phyloP scores from a whole-genome alignment of 352 stramenopile genomes.

The Globisporangium parvum region DNA sequence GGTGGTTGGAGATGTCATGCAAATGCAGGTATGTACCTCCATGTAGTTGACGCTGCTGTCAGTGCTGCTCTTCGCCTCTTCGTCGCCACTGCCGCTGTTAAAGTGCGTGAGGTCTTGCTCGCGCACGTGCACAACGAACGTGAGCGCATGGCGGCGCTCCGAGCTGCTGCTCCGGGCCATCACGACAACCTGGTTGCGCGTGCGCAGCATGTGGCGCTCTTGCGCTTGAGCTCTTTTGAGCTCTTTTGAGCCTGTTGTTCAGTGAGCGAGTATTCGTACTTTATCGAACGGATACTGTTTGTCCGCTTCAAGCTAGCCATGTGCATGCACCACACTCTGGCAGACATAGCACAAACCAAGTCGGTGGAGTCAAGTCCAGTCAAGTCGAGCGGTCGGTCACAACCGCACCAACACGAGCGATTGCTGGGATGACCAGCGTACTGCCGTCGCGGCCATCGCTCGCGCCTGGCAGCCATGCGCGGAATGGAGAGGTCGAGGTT shows the following conservation, averaged over 20 bases:
- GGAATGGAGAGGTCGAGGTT: background rate
- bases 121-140: conserved; percentile 50
- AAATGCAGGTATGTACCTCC: conserved; percentile 22
- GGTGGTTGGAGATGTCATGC: too few species aligned
- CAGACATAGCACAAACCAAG: too few species aligned
- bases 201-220: conserved; percentile 14
- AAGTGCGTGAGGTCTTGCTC: conserved; percentile 56
- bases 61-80: background rate
- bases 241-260: too few species aligned
- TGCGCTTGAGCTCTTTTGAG: too few species aligned
- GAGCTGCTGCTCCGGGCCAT: conserved; percentile 21
- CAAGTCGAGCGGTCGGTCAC: too few species aligned
- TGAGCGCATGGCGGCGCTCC: conserved; percentile 47
- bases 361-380: too few species aligned
- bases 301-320: too few species aligned
- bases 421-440: too few species aligned
- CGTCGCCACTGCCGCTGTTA: conserved; percentile 14
- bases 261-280: background rate
- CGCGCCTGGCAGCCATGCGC: background rate
- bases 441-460: too few species aligned
- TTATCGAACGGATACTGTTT: background rate
- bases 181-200: conserved; percentile 60
- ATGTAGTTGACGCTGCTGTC: conserved; percentile 16
- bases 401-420: too few species aligned
- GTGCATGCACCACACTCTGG: too few species aligned